Percentiles rank a stretch among this genome's conserved stretches.
These are phyloP conservation scores for Rubroshorea leprosula DNA, from an alignment of 345 rosid genomes.

Conservation along the genomic window DNA sequence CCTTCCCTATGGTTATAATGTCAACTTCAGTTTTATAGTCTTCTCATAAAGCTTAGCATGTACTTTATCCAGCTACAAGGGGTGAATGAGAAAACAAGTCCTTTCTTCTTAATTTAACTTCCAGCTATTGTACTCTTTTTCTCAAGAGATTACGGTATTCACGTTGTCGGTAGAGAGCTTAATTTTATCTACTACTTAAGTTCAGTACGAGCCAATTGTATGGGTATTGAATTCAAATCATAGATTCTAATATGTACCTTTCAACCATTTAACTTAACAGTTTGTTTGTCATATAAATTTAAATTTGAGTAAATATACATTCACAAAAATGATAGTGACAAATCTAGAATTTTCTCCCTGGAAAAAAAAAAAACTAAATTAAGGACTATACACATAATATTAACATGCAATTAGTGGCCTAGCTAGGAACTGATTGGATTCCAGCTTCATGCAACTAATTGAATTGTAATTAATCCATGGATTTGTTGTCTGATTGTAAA, in stretches of 20 bases:
- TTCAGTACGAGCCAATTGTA: too few species aligned
- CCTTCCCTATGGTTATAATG: constrained; percentile 6
- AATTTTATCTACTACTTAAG: too few species aligned
- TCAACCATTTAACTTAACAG: neutral
- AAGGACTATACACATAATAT: neutral
- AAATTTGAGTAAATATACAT: neutral
- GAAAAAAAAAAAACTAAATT: neutral
- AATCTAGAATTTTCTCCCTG: neutral
- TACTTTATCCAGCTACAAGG: neutral
- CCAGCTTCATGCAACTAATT: neutral
- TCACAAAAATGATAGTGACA: neutral
- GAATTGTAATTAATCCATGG: neutral
- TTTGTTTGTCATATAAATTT: neutral
- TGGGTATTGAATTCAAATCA: too few species aligned
- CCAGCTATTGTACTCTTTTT: neutral
- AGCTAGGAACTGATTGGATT: constrained; percentile 1
- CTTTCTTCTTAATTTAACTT: neutral
- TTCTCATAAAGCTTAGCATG: neutral
- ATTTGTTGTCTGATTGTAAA: neutral
- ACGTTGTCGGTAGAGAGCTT: too few species aligned
- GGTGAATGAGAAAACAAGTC: neutral
- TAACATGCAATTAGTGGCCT: neutral
- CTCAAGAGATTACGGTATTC: too few species aligned
- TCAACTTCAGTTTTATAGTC: constrained; percentile 14
- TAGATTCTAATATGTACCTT: neutral